These are phyloP conservation scores for Colletotrichum gigasporum DNA, from an alignment of 2,329 filamentous ascomycete genomes.

Conservation along the genomic window DNA sequence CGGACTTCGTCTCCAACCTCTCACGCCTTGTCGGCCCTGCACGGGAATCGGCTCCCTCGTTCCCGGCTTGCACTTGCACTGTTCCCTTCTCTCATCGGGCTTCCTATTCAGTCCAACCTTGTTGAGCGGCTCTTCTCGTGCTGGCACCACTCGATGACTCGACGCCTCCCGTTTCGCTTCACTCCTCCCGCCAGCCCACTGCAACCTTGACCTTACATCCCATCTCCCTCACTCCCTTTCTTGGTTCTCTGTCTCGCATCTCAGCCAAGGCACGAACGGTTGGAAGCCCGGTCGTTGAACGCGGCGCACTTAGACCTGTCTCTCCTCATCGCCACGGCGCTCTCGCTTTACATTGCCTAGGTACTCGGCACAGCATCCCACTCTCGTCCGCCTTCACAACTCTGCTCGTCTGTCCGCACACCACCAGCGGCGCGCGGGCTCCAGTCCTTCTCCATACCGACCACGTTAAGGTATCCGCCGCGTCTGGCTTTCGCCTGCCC, in stretches of 20 bases:
- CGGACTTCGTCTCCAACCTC: constrained; percentile 26
- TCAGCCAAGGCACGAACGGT: constrained; percentile 15
- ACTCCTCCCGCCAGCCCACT: constrained; percentile 12
- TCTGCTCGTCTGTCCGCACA: neutral
- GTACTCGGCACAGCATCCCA: neutral
- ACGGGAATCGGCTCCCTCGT: constrained; percentile 15
- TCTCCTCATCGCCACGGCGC: constrained; percentile 18
- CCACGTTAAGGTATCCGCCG: constrained; percentile 1
- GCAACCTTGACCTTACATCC: constrained; percentile 27
- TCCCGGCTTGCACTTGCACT: constrained; percentile 7
- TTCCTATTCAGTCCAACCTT: constrained; percentile 28
- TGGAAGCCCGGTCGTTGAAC: constrained; percentile 12
- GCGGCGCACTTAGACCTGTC: constrained; percentile 10
- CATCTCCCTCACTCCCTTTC: constrained; percentile 5
- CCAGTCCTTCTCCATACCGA: constrained; percentile 25
- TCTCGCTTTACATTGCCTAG: constrained; percentile 25
- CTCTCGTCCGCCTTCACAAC: neutral
- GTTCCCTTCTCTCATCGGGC: neutral
- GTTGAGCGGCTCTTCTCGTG: constrained; percentile 28
- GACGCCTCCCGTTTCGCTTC: constrained; percentile 24
- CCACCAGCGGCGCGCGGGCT: constrained; percentile 10
- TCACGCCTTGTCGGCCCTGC: constrained; percentile 22
- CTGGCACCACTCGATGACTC: constrained; percentile 28
- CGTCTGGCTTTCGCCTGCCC: constrained; percentile 21
- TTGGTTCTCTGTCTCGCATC: neutral